Evolutionary conservation across 768 basidiomycete species (phyloP), one percentile per base, ranked within the genome.

Genomic region (Phlebiopsis gigantea): DNA sequence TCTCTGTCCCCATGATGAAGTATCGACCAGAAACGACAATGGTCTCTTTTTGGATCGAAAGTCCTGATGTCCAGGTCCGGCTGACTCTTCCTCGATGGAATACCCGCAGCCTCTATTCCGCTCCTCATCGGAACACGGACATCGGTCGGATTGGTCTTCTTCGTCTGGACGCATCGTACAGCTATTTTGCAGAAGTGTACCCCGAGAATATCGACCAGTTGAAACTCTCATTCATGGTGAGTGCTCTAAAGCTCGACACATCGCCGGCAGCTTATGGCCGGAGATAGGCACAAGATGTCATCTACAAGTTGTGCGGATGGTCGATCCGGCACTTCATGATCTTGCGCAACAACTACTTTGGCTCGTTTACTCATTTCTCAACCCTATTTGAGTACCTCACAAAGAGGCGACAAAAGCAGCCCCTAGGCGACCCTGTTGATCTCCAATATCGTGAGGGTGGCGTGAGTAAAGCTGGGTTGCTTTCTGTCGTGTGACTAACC

Each of bases 261-360:
- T 2, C 34, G 0, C 24, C 10, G 44, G 15, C 8, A 28, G 15
- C 34, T 41, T 2, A 30, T 12, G 4, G 21, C 25, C 26, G 48
- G 7, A 15, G 30, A 26, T 59, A 90, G 89, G 65, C 73, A 0
- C 64, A 71, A 6, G 77, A 83, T 30, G 66, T 84, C 30, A 72
- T 80, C 8, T 87, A 86, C 72, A 89, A 87, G 67, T 75, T 78
- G 1, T 72, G 93, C 52, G 95, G 93, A 22, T 97, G 95, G 95
- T 84, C 85, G 1, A 80, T 95, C 58, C 84, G 94, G 34, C 86
- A 93, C 65, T 78, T 96, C 61, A 89, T 98, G 84, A 83, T 87
- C 41, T 66, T 97, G 57, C 84, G 88, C 46, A 93, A 96, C 65
- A 98, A 98, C 70, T 98, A 98, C 70, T 84, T 98, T 49, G 96